Conservation (phyloP, 805 yeast genomes). For the Candida taoyuanica region DNA sequence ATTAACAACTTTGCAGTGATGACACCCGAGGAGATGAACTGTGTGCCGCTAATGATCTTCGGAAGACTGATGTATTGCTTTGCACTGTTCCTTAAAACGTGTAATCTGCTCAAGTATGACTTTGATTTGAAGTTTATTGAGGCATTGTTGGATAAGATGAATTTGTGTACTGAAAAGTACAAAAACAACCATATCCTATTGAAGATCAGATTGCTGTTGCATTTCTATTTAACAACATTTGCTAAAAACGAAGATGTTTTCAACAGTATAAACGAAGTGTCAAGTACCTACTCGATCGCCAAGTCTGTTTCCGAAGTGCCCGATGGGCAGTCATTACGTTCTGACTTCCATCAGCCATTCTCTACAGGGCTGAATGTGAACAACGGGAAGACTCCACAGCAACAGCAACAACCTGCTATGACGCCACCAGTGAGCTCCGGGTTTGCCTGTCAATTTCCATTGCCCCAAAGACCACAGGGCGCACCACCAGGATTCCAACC, state of each 20-base stretch:
- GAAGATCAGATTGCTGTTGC: conserved; percentile 22
- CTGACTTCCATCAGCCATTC: background rate
- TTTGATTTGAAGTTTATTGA: conserved; percentile 16
- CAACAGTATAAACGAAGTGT: conserved; percentile 16
- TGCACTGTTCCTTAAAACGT: conserved; percentile 24
- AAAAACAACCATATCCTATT: conserved; percentile 20
- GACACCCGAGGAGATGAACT: conserved; percentile 14
- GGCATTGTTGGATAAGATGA: conserved; percentile 15
- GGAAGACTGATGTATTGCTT: conserved; percentile 28
- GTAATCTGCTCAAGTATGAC: conserved; percentile 19
- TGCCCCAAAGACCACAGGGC: background rate
- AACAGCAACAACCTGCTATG: no score
- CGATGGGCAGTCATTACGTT: background rate
- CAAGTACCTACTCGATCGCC: conserved; percentile 13
- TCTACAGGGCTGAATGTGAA: no score
- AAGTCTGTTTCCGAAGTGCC: conserved; percentile 4
- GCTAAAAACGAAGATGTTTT: conserved; percentile 25
- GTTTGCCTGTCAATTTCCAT: background rate
- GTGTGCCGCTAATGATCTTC: conserved; percentile 21
- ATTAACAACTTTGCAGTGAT: conserved; percentile 16
- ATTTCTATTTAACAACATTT: conserved; percentile 27
- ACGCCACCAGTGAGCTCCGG: background rate
- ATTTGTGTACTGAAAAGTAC: conserved; percentile 14
- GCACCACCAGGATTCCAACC: background rate
- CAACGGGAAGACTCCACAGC: no score